Conservation (phyloP, 352 stramenopile genomes). For the Phytophthora macrochlamydospora region DNA sequence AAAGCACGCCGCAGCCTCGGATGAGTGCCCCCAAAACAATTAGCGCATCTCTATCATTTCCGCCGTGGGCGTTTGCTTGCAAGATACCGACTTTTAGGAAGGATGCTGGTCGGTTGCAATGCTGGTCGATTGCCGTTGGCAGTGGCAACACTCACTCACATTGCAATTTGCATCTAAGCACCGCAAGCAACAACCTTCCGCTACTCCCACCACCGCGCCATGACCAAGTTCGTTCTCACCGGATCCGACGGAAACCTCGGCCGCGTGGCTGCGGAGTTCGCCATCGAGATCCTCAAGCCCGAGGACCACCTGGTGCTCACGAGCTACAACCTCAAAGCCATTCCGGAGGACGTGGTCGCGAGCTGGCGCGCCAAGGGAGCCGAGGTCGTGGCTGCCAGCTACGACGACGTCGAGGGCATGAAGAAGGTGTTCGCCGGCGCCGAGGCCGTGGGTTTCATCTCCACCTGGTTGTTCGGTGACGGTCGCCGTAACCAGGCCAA, state of each 20-base stretch:
- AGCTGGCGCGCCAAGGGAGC: constrained; percentile 14
- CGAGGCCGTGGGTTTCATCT: constrained; percentile 15
- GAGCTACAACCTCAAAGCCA: constrained; percentile 1
- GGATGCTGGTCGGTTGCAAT: too few species aligned
- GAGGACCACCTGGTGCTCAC: constrained; percentile 12
- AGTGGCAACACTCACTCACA: not conserved
- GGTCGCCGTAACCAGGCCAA: constrained; percentile 11
- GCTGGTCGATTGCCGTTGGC: too few species aligned
- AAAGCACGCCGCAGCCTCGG: too few species aligned
- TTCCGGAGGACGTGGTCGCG: constrained; percentile 1
- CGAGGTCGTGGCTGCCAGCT: constrained; percentile 11
- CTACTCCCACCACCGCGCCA: not conserved
- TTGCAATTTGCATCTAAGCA: constrained; percentile 11
- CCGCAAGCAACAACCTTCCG: not conserved
- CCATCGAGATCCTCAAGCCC: constrained; percentile 9
- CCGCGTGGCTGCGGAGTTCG: constrained; percentile 29
- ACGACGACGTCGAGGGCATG: constrained; percentile 15
- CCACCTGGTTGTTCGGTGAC: constrained; percentile 17
- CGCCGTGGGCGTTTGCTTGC: too few species aligned
- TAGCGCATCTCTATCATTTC: too few species aligned
- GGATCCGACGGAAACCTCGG: constrained; percentile 32
- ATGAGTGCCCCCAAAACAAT: too few species aligned
- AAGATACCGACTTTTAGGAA: too few species aligned
- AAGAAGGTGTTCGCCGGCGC: constrained; percentile 13
- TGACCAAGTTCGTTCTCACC: constrained; percentile 37